Conservation (phyloP, 208 protist genomes). For the Trypanosoma conorhini region DNA sequence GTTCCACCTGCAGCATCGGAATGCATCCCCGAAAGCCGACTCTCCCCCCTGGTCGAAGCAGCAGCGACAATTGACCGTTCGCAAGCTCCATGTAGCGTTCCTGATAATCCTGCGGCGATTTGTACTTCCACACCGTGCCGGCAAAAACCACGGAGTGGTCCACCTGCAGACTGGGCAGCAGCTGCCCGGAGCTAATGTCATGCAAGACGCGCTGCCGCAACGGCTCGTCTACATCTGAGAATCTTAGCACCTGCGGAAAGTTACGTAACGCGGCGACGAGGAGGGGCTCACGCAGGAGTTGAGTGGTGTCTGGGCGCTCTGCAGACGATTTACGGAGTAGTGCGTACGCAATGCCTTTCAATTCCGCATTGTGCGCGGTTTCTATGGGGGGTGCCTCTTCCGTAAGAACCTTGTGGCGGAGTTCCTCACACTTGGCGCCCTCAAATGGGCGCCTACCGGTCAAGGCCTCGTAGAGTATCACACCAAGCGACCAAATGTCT, state of each 20-base stretch:
- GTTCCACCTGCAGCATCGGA: constrained; percentile 30
- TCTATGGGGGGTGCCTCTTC: constrained; percentile 25
- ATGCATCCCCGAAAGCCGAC: constrained; percentile 10
- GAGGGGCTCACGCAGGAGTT: constrained; percentile 36
- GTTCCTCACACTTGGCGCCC: constrained; percentile 24
- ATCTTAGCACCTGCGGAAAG: constrained; percentile 33
- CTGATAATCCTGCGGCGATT: constrained; percentile 4
- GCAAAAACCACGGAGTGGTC: constrained; percentile 7
- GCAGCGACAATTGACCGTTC: constrained; percentile 3
- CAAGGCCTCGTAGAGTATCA: constrained; percentile 52
- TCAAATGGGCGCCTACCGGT: constrained; percentile 37
- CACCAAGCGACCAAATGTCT: constrained; percentile 55
- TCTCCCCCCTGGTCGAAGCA: constrained; percentile 10
- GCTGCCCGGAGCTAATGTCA: constrained; percentile 24
- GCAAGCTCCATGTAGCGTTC: constrained; percentile 16
- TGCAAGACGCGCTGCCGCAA: constrained; percentile 23
- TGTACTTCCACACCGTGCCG: constrained; percentile 14
- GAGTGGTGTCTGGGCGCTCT: constrained; percentile 31
- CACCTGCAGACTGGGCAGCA: neutral
- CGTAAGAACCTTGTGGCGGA: constrained; percentile 32
- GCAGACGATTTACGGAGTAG: constrained; percentile 40
- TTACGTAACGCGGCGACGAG: constrained; percentile 17
- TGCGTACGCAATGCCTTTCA: constrained; percentile 25
- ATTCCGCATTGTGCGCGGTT: constrained; percentile 22
- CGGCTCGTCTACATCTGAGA: constrained; percentile 19